Evolutionary conservation across 805 yeast genomes (phyloP).

Genomic region (Schwanniomyces vanrijiae): DNA sequence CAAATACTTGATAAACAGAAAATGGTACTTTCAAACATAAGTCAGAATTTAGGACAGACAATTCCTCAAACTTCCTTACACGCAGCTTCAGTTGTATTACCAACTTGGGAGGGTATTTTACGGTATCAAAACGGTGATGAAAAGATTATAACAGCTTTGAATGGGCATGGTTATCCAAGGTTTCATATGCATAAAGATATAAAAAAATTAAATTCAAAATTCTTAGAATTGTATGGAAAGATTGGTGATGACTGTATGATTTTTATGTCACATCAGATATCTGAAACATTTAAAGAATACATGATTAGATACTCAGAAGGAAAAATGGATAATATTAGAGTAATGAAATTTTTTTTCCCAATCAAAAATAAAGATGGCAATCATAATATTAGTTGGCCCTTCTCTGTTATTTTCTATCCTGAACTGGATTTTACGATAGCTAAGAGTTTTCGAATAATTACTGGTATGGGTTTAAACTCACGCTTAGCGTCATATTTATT

Average conservation of each 20-base stretch:
- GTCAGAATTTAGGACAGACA: constrained; percentile 69
- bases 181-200: constrained; percentile 68
- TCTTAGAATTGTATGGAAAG: constrained; percentile 73
- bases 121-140: constrained; percentile 90
- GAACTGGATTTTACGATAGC: too few species aligned
- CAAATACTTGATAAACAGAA: too few species aligned
- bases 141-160: constrained; percentile 74
- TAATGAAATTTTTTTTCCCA: too few species aligned
- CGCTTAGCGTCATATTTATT: too few species aligned
- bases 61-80: constrained; percentile 89
- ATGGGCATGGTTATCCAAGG: constrained; percentile 80
- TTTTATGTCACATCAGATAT: constrained; percentile 75
- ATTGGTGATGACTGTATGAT: constrained; percentile 73
- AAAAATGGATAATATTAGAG: too few species aligned
- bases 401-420: too few species aligned
- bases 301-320: constrained; percentile 45
- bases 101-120: constrained; percentile 91
- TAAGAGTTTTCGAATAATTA: too few species aligned
- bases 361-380: too few species aligned
- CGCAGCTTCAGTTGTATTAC: constrained; percentile 92
- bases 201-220: constrained; percentile 50
- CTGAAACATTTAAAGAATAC: constrained; percentile 82
- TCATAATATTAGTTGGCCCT: too few species aligned
- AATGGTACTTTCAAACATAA: too few species aligned
- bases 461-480: too few species aligned